Evolutionary conservation across 805 yeast genomes (phyloP).

Genomic region (Candida insectorum): DNA sequence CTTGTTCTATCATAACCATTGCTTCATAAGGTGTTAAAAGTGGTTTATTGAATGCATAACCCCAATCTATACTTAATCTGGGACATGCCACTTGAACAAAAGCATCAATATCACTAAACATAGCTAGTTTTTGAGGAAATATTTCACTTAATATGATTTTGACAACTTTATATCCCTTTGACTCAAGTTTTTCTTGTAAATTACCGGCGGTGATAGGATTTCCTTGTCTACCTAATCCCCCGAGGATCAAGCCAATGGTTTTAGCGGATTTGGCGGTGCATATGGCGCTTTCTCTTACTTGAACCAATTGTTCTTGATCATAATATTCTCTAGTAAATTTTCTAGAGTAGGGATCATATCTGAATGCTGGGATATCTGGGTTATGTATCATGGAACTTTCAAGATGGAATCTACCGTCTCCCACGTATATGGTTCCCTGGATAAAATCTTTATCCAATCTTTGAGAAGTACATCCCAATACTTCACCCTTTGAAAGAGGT

Average conservation of each 20-base stretch:
- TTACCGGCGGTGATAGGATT: constrained; percentile 70
- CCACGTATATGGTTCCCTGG: constrained; percentile 84
- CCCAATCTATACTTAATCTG: constrained; percentile 95
- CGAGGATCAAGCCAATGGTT: constrained; percentile 80
- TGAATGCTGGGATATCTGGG: constrained; percentile 85
- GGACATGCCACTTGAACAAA: constrained; percentile 99
- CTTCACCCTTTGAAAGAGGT: constrained; percentile 95
- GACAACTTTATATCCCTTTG: constrained; percentile 64
- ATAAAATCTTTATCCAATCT: constrained; percentile 59
- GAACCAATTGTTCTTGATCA: constrained; percentile 78
- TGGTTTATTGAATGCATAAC: constrained; percentile 93
- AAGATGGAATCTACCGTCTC: constrained; percentile 94
- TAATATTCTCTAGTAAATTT: constrained; percentile 87
- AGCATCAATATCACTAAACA: constrained; percentile 91
- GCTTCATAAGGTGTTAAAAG: constrained; percentile 94
- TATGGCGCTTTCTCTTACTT: constrained; percentile 73
- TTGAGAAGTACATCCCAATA: constrained; percentile 93
- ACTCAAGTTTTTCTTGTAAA: constrained; percentile 52
- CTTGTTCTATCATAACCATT: constrained; percentile 80
- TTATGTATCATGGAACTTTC: constrained; percentile 97
- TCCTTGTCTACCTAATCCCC: constrained; percentile 96
- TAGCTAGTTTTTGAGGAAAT: constrained; percentile 86
- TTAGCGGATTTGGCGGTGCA: constrained; percentile 54
- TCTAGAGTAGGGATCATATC: constrained; percentile 93
- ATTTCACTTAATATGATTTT: constrained; percentile 87